phyloP scores from a whole-genome alignment of 805 yeast genomes.

The Metschnikowia cubensis region DNA sequence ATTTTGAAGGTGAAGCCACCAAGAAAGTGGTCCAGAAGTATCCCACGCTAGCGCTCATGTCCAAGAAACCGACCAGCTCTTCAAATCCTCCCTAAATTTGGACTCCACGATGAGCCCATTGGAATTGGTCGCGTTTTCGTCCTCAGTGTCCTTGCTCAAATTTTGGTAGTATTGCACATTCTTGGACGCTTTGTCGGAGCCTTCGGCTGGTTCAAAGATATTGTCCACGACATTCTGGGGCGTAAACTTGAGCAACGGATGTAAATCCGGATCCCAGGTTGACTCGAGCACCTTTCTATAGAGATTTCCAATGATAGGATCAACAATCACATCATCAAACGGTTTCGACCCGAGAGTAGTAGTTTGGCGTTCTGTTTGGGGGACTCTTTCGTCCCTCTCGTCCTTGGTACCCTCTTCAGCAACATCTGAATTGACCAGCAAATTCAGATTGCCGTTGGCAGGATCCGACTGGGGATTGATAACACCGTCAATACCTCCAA shows the following conservation, averaged over 20 bases:
- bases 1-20: conserved; percentile 7
- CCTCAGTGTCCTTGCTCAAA: conserved; percentile 20
- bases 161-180: conserved; percentile 20
- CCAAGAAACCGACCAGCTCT: conserved; percentile 30
- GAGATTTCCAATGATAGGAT: conserved; percentile 48
- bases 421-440: neutral
- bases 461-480: conserved; percentile 14
- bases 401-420: neutral
- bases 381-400: conserved; percentile 1
- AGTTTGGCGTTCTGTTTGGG: conserved; percentile 5
- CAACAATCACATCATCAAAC: conserved; percentile 29
- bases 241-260: conserved; percentile 46
- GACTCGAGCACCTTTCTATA: conserved; percentile 54
- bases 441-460: neutral
- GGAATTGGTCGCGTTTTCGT: conserved; percentile 22
- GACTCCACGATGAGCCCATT: conserved; percentile 43
- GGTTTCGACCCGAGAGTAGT: conserved; percentile 10
- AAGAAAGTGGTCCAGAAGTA: neutral
- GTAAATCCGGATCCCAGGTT: conserved; percentile 55
- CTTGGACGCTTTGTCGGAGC: conserved; percentile 13
- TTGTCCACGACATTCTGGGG: conserved; percentile 74
- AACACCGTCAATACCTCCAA: conserved; percentile 49
- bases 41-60: conserved; percentile 3
- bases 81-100: conserved; percentile 33
- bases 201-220: conserved; percentile 48